Evolutionary conservation across 2,329 filamentous ascomycete genomes (phyloP).

Genomic region (Eutypa lata): DNA sequence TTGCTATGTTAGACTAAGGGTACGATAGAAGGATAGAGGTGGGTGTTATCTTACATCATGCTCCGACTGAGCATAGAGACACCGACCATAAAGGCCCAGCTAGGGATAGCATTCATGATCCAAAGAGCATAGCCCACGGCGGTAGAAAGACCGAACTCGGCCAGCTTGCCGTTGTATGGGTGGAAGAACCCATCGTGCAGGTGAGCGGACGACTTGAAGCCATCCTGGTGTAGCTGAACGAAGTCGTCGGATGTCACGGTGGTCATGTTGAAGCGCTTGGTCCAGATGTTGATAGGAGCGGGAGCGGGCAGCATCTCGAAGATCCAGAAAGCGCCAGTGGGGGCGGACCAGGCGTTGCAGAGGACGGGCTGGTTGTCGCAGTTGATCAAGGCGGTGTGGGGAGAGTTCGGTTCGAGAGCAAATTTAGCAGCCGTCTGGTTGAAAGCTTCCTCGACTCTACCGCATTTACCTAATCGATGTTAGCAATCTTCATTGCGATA

Average conservation of each 20-base stretch:
- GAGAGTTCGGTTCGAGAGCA: conserved; percentile 56
- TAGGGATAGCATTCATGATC: conserved; percentile 63
- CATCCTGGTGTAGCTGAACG: conserved; percentile 56
- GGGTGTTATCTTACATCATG: conserved; percentile 65
- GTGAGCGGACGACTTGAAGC: conserved; percentile 36
- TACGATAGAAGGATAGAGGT: conserved; percentile 2
- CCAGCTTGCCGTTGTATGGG: conserved; percentile 68
- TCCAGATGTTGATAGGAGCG: conserved; percentile 61
- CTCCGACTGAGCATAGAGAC: conserved; percentile 70
- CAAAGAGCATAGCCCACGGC: conserved; percentile 67
- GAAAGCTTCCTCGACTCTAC: conserved; percentile 60
- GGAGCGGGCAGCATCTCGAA: conserved; percentile 65
- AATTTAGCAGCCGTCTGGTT: conserved; percentile 65
- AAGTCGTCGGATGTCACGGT: conserved; percentile 64
- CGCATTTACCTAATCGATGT: conserved; percentile 56
- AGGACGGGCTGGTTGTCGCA: conserved; percentile 73
- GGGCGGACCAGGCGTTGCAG: conserved; percentile 70
- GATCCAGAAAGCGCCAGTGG: conserved; percentile 63
- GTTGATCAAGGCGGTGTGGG: conserved; percentile 67
- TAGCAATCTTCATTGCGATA: conserved; percentile 6
- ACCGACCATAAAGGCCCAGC: conserved; percentile 76
- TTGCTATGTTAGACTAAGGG: neutral
- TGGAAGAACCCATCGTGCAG: conserved; percentile 66
- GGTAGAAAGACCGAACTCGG: conserved; percentile 58
- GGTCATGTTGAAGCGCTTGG: conserved; percentile 66